These are phyloP conservation scores for Pseudomonodictys pantanalensis DNA, from an alignment of 495 filamentous ascomycete species.

Conservation along the genomic window DNA sequence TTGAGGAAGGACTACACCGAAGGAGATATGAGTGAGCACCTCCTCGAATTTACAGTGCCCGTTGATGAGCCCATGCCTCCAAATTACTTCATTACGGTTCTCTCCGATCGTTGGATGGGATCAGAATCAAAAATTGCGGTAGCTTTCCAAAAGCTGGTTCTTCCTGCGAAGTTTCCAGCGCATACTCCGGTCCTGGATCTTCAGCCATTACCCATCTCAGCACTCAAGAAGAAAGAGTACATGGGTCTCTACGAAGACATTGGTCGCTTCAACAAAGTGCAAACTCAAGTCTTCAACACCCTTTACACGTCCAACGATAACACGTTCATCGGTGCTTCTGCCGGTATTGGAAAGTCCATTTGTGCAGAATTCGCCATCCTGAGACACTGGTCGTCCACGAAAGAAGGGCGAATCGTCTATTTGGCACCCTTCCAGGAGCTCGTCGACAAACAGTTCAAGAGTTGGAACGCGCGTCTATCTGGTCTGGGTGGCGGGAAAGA, in stretches of 20 bases:
- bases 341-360: constrained; percentile 92
- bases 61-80: constrained; percentile 98
- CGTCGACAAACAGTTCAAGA: constrained; percentile 71
- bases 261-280: constrained; percentile 92
- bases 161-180: constrained; percentile 93
- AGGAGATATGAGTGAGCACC: constrained; percentile 80
- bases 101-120: constrained; percentile 97
- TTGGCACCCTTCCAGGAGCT: constrained; percentile 95
- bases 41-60: constrained; percentile 96
- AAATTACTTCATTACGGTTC: constrained; percentile 93
- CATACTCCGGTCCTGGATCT: constrained; percentile 88
- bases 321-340: constrained; percentile 84
- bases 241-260: constrained; percentile 78
- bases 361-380: constrained; percentile 93
- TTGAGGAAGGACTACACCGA: constrained; percentile 81
- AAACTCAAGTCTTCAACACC: constrained; percentile 94
- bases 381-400: constrained; percentile 74
- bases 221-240: constrained; percentile 82
- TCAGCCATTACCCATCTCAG: constrained; percentile 82
- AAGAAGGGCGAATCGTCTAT: constrained; percentile 80
- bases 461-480: constrained; percentile 78
- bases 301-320: constrained; percentile 88
- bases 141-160: constrained; percentile 88
- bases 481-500: constrained; percentile 79
- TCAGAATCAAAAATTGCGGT: constrained; percentile 91